Base-by-base conservation (phyloP, 805 yeast species). In the Zygotorulaspora danielsina region DNA sequence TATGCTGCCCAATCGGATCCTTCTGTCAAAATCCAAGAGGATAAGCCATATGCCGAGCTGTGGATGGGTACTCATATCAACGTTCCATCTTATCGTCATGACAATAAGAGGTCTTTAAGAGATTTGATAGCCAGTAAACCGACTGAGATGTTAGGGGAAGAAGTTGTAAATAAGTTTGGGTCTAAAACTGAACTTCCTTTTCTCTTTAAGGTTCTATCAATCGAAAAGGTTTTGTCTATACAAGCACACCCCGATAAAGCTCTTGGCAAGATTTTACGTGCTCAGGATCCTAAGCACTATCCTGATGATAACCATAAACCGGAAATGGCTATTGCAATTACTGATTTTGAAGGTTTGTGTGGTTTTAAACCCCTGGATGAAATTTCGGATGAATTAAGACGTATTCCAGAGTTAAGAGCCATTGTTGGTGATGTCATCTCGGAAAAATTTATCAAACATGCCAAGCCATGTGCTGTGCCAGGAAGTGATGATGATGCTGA, bases 11-110 rank as follows among this genome's bases (percentile, higher is more conserved):
- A 71, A 36, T 78, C 94, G 31, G 80, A 84, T 63, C 75, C 85
- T 2, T 50, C 60, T 7, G 69, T 85, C 38, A 57, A 56, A 13
- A 74, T 88, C 39, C 86, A 84, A 49, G 89, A 82, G 54, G 38
- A 71, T 26, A 77, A 79, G 57, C 97, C 98, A 8, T 93, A 93
- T 59, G 98, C 98, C 12, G 98, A 93, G 64, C 71, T 93, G 51
- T 93, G 98, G 98, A 93, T 93, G 98, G 98, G 98, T 27, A 88
- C 97, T 18, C 98, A 93, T 61, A 90, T 95, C 38, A 84, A 84
- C 32, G 88, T 84, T 9, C 96, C 97, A 19, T 82, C 96, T 13
- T 65, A 65, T 34, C 73, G 76, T 34, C 72, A 73, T 18, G 74
- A 67, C 19, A 63, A 69, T 13, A 81, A 81, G 21, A 66, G 73